Percentiles rank a stretch among this genome's conserved stretches.
These are phyloP conservation scores for Bryoerythrophyllum caledonicum DNA, from an alignment of 225 moss, liverwort and hornwort genomes.

Conservation along the genomic window DNA sequence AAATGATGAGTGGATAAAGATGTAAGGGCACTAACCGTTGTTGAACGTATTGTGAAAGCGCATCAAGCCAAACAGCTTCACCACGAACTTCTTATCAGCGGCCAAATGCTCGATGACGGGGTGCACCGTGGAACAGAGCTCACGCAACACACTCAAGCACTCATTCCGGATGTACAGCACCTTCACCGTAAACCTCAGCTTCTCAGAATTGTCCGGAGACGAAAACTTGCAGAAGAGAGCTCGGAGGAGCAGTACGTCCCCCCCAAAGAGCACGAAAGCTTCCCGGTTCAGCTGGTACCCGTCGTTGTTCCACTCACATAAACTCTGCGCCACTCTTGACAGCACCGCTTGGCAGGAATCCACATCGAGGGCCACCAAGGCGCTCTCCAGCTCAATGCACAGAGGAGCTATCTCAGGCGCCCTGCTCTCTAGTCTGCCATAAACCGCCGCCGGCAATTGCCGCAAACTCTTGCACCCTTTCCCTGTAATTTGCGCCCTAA, in stretches of 20 bases:
- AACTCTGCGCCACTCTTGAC: slow-evolving; percentile 43
- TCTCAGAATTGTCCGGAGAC: slow-evolving; percentile 29
- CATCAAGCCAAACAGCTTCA: slow-evolving; percentile 65
- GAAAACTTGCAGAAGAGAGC: slow-evolving; percentile 60
- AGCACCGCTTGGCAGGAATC: slow-evolving; percentile 43
- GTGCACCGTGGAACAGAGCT: slow-evolving; percentile 60
- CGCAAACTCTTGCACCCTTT: slow-evolving; percentile 49
- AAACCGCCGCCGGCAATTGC: slow-evolving; percentile 56
- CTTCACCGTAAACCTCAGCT: slow-evolving; percentile 39
- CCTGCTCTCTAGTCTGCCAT: slow-evolving; percentile 36
- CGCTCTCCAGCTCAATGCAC: slow-evolving; percentile 61
- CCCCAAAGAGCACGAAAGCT: slow-evolving; percentile 62
- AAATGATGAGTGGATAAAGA: slow-evolving; percentile 3
- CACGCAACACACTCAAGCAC: slow-evolving; percentile 60
- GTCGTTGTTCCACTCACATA: slow-evolving; percentile 42
- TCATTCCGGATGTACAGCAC: slow-evolving; percentile 57
- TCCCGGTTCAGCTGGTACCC: slow-evolving; percentile 47
- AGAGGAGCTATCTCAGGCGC: slow-evolving; percentile 48
- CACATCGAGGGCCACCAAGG: slow-evolving; percentile 44
- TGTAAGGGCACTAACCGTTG: slow-evolving; percentile 37
- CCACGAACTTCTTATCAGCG: slow-evolving; percentile 52
- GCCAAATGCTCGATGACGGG: slow-evolving; percentile 61
- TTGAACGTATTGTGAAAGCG: slow-evolving; percentile 55
- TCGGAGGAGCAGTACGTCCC: slow-evolving; percentile 51
- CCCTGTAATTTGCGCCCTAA: slow-evolving; percentile 53